These are phyloP conservation scores for Lophiotrema nucula DNA, from an alignment of 495 filamentous ascomycete species.

Conservation along the genomic window DNA sequence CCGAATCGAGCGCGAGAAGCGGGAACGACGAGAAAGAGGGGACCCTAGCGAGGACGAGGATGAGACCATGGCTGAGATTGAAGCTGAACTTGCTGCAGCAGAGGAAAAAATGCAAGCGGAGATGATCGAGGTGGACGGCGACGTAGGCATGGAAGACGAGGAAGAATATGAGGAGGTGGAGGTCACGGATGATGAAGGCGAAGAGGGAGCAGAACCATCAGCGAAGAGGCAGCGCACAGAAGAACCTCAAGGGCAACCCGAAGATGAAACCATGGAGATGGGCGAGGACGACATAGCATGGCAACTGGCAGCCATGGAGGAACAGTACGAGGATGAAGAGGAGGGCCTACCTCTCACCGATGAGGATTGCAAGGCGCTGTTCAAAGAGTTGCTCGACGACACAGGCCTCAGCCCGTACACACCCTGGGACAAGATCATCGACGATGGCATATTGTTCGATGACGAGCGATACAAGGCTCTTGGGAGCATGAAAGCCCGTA, in stretches of 20 bases:
- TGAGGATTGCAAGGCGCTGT: conserved; percentile 56
- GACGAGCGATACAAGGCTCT: conserved; percentile 85
- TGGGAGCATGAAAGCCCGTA: conserved; percentile 73
- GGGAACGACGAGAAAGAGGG: conserved; percentile 46
- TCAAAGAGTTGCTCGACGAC: conserved; percentile 83
- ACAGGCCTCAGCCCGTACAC: conserved; percentile 79
- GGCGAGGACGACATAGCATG: conserved; percentile 93
- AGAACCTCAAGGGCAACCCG: conserved; percentile 51
- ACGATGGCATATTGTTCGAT: conserved; percentile 77
- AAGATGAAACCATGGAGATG: conserved; percentile 72
- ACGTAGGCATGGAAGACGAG: conserved; percentile 43
- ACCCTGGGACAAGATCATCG: conserved; percentile 85
- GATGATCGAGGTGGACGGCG: conserved; percentile 40
- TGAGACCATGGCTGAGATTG: conserved; percentile 37
- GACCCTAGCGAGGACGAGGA: conserved; percentile 31
- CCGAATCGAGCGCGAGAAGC: conserved; percentile 51
- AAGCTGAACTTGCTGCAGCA: conserved; percentile 17
- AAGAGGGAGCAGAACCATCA: conserved; percentile 51
- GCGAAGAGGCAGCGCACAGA: conserved; percentile 71
- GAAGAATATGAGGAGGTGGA: conserved; percentile 88
- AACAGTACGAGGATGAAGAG: conserved; percentile 64
- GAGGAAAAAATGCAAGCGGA: conserved; percentile 29
- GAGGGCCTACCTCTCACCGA: conserved; percentile 48
- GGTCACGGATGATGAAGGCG: conserved; percentile 60
- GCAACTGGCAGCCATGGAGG: conserved; percentile 70